phyloP scores from a whole-genome alignment of 805 yeast genomes.

The Cyberlindnera mississippiensis region DNA sequence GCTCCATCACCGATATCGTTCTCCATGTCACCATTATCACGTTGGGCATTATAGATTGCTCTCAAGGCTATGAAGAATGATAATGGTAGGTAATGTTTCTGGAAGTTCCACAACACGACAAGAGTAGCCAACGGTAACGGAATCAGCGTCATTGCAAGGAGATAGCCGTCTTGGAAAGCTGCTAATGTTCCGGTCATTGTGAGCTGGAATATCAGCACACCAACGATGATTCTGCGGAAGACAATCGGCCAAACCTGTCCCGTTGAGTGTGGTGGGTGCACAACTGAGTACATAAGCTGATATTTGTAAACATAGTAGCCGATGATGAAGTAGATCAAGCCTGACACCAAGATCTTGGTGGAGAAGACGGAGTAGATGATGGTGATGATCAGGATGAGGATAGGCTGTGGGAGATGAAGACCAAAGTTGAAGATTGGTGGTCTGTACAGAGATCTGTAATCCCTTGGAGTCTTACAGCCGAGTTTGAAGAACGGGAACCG shows the following conservation, averaged over 20 bases:
- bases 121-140: slow-evolving; percentile 75
- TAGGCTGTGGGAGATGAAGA: slow-evolving; percentile 85
- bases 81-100: slow-evolving; percentile 75
- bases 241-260: slow-evolving; percentile 96
- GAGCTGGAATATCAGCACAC: slow-evolving; percentile 78
- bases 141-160: slow-evolving; percentile 62
- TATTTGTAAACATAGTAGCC: slow-evolving; percentile 91
- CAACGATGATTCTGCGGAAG: slow-evolving; percentile 75
- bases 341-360: slow-evolving; percentile 80
- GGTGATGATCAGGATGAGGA: slow-evolving; percentile 78
- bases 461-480: slow-evolving; percentile 77
- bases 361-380: slow-evolving; percentile 86
- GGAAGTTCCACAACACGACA: slow-evolving; percentile 72
- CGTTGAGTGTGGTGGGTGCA: slow-evolving; percentile 94
- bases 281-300: slow-evolving; percentile 83
- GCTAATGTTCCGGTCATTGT: slow-evolving; percentile 92
- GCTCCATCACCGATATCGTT: slow-evolving; percentile 23
- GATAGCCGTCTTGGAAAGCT: slow-evolving; percentile 70
- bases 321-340: slow-evolving; percentile 74
- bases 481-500: slow-evolving; percentile 66
- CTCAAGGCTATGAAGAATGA: slow-evolving; percentile 83
- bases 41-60: slow-evolving; percentile 54
- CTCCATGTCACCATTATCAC: slow-evolving; percentile 26
- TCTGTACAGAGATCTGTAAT: slow-evolving; percentile 65
- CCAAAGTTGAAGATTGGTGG: slow-evolving; percentile 96